A percentile compares a stretch with the other conserved stretches of the same genome.
phyloP scores from a whole-genome alignment of 805 yeast genomes.

The Schizosaccharomyces lindneri region DNA sequence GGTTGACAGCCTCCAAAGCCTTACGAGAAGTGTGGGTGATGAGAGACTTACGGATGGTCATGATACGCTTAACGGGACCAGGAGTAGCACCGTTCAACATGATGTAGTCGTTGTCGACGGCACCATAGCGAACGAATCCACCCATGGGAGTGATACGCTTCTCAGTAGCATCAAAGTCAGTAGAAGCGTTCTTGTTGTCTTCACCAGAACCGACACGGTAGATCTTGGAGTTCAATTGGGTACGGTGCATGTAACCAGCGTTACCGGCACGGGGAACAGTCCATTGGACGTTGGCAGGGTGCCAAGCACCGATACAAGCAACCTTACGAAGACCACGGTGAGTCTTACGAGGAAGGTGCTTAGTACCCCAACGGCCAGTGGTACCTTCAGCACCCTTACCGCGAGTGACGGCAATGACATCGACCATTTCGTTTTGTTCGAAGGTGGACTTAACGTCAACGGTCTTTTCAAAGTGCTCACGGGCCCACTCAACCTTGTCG shows the following conservation, averaged over 20 bases:
- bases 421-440: conserved; percentile 97
- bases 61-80: conserved; percentile 98
- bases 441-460: conserved; percentile 85
- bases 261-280: conserved; percentile 99
- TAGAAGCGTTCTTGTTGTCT: conserved; percentile 84
- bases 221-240: conserved; percentile 99
- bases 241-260: conserved; percentile 99
- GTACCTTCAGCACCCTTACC: conserved; percentile 99
- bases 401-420: conserved; percentile 97
- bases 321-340: conserved; percentile 99
- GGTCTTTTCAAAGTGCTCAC: conserved; percentile 97
- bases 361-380: conserved; percentile 99
- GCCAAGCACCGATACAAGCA: conserved; percentile 99
- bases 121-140: conserved; percentile 99
- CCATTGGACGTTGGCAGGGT: conserved; percentile 98
- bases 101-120: conserved; percentile 89
- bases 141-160: conserved; percentile 99
- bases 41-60: conserved; percentile 95
- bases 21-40: conserved; percentile 94
- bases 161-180: conserved; percentile 97
- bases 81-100: conserved; percentile 97
- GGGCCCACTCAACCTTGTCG: conserved; percentile 97
- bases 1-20: conserved; percentile 86
- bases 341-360: conserved; percentile 99
- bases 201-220: conserved; percentile 96